phyloP scores from a whole-genome alignment of 176 grass and related monocot genomes.

The Oryza australiensis region DNA sequence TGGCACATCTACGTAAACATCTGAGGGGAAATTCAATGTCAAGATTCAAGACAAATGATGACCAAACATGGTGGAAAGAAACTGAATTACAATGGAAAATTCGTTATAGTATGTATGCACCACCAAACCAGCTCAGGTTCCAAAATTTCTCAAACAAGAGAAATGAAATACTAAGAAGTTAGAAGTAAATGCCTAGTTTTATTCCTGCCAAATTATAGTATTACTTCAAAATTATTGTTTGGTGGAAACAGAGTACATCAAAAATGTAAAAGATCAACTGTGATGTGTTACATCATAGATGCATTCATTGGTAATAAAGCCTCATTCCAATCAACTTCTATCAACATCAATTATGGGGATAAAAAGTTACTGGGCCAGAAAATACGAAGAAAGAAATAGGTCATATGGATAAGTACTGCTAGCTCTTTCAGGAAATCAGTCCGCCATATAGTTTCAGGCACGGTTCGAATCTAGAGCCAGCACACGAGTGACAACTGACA shows the following conservation, averaged over 20 bases:
- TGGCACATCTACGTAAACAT: constrained; percentile 95
- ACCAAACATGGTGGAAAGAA: neutral
- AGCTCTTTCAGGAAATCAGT: neutral
- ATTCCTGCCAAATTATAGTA: neutral
- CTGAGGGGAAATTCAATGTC: constrained; percentile 47
- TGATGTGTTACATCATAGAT: neutral
- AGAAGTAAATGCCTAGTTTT: neutral
- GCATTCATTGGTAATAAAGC: neutral
- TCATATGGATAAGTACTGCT: neutral
- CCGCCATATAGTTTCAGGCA: neutral
- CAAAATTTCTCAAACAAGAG: neutral
- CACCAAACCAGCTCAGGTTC: neutral
- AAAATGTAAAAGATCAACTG: neutral
- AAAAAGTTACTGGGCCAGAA: neutral
- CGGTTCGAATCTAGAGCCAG: neutral
- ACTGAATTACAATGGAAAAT: constrained; percentile 6
- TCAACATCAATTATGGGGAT: neutral
- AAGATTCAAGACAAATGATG: neutral
- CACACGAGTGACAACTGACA: neutral
- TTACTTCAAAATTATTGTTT: neutral
- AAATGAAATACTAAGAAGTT: neutral
- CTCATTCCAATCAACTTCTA: neutral
- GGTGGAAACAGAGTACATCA: neutral
- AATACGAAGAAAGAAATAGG: neutral
- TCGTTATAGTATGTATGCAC: neutral